Base-by-base conservation (phyloP, 331 rosid genomes). In the Erythrophleum ivorense region DNA sequence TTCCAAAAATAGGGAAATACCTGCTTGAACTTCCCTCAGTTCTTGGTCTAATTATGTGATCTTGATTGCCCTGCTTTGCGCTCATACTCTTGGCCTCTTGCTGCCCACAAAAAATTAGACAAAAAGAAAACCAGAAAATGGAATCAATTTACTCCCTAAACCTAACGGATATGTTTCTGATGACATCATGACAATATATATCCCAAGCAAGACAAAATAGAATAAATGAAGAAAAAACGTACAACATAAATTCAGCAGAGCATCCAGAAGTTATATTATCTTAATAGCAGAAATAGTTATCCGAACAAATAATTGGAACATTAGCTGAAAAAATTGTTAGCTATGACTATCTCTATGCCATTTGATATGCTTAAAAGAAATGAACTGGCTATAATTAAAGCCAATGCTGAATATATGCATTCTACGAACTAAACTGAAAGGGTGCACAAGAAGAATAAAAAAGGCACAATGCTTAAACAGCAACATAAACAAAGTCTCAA, bases 21-120 rank as follows among this genome's bases (percentile, higher is more conserved):
- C 98, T 84, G 88, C 80, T 84, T 70, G 93, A 76, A 83, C 87
- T 82, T 84, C 64, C 88, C 38, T 73, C 89, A 24, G 68, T 54
- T 86, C 79, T 87, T 57, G 86, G 88, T 82, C 83, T 83, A 45
- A 9, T 29, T 53, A 79, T 40, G 76, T 57, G 85, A 74, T 81
- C 92, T 82, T 75, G 86, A 81, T 58, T 83, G 57, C 66, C 89
- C 70, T 84, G 84, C 43, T 63, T 85, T 64, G 88, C 77, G 85
- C 77, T 91, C 69, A 90, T 76, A 70, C 78, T 81, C 88, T 89
- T 92, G 67, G 86, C 91, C 88, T 93, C 95, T 89, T 90, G 83
- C 98, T 95, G 80, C 71, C 52, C 80, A 80, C 34, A 82, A 76
- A 81, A 87, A 15, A 31, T 36, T 71, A 73, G 52, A 49, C 29